Percentiles rank a stretch among this genome's conserved stretches.
Evolutionary conservation across 345 rosid genomes (phyloP).

Genomic region (Corchorus capsularis): DNA sequence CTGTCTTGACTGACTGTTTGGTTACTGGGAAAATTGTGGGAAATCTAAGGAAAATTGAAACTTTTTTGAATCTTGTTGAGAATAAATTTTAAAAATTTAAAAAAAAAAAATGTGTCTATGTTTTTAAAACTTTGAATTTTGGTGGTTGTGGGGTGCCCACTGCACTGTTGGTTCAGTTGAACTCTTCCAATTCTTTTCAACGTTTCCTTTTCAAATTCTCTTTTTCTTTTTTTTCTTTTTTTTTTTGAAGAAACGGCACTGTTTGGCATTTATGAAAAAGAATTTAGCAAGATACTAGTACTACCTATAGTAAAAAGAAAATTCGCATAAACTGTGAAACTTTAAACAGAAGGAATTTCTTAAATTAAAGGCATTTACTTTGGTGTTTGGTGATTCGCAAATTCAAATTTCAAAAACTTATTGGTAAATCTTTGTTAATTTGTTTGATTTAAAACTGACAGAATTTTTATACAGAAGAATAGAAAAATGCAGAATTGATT

Average conservation of each 20-base stretch:
- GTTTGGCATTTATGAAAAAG: not conserved
- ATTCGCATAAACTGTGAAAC: not conserved
- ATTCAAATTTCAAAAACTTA: not conserved
- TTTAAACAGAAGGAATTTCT: not conserved
- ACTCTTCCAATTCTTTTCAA: not conserved
- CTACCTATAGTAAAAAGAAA: not conserved
- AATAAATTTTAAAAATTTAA: too few relatives aligned
- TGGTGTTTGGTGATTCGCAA: not conserved
- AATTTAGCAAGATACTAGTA: not conserved
- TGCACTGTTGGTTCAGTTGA: not conserved
- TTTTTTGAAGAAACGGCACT: not conserved
- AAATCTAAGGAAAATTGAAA: not conserved
- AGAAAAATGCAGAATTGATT: too few relatives aligned
- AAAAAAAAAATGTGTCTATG: too few relatives aligned
- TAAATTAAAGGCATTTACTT: not conserved
- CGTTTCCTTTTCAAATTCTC: not conserved
- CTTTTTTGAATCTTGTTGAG: not conserved
- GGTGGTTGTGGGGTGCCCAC: not conserved
- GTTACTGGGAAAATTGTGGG: not conserved
- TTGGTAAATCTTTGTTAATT: not conserved
- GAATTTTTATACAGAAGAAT: not conserved
- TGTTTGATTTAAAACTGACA: not conserved
- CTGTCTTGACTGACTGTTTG: slow-evolving; percentile 7
- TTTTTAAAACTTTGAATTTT: not conserved
- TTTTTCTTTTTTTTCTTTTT: not conserved